Conservation (phyloP, 768 basidiomycete species). For the Suillus subalutaceus region DNA sequence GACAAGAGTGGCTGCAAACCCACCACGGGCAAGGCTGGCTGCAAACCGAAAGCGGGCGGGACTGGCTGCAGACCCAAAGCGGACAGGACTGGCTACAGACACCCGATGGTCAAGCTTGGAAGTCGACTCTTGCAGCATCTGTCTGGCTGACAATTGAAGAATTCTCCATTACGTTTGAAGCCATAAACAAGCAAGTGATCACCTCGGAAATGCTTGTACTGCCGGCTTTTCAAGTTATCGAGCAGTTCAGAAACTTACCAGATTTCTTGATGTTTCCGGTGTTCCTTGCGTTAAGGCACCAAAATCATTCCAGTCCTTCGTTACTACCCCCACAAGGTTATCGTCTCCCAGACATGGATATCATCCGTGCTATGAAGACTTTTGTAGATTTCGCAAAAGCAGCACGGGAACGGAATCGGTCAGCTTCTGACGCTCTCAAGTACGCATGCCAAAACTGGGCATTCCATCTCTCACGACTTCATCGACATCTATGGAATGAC, state of each 20-base stretch:
- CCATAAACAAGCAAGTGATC: not conserved
- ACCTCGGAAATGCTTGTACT: not conserved
- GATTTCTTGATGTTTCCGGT: not conserved
- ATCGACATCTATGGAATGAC: not conserved
- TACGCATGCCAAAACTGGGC: not conserved
- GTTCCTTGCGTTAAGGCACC: not conserved
- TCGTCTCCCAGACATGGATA: not conserved
- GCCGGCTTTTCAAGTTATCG: not conserved
- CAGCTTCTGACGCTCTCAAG: not conserved
- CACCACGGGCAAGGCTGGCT: not conserved
- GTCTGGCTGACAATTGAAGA: not conserved
- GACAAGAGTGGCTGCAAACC: not conserved
- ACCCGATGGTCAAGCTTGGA: not conserved
- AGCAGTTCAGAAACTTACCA: not conserved
- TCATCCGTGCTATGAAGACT: not conserved
- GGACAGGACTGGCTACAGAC: not conserved
- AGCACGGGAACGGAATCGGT: not conserved
- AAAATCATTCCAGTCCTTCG: not conserved
- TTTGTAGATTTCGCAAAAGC: not conserved
- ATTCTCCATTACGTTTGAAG: not conserved
- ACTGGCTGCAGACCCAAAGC: not conserved
- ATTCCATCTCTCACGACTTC: not conserved
- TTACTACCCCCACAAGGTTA: not conserved
- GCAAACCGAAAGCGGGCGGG: not conserved
- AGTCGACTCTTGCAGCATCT: not conserved